phyloP scores from a whole-genome alignment of 257 asterid species.

The Nyctanthes arbortristis region DNA sequence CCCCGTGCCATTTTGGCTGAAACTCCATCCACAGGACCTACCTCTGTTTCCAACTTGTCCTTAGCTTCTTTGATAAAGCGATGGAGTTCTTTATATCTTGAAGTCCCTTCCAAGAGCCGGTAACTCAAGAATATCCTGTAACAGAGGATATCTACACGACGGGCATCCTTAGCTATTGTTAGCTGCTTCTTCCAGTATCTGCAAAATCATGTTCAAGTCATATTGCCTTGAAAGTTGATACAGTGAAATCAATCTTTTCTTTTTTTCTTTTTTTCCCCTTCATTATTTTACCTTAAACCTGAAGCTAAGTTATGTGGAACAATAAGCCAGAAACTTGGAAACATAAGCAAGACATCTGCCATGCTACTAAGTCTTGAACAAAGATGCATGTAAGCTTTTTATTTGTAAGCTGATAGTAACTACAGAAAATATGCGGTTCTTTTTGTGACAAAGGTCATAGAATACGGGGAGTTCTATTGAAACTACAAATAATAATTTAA shows the following conservation, averaged over 20 bases:
- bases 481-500: too few species aligned
- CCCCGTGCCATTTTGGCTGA: slow-evolving; percentile 86
- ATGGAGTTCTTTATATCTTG: slow-evolving; percentile 73
- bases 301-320: background rate
- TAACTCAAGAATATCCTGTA: slow-evolving; percentile 74
- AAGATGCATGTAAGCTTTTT: background rate
- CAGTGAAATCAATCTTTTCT: background rate
- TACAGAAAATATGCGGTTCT: background rate
- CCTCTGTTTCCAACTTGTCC: slow-evolving; percentile 75
- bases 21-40: slow-evolving; percentile 80
- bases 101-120: slow-evolving; percentile 79
- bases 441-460: background rate
- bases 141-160: slow-evolving; percentile 76
- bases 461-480: background rate
- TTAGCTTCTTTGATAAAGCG: slow-evolving; percentile 72
- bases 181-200: slow-evolving; percentile 93
- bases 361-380: background rate
- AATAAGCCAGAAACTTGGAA: background rate
- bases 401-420: background rate
- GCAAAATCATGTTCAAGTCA: slow-evolving; percentile 28
- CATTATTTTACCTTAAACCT: background rate
- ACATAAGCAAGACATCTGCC: background rate
- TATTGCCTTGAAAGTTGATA: background rate
- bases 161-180: slow-evolving; percentile 81
- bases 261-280: background rate